phyloP scores from a whole-genome alignment of 192 early-diverging fungal species.

The Coemansia sp. region DNA sequence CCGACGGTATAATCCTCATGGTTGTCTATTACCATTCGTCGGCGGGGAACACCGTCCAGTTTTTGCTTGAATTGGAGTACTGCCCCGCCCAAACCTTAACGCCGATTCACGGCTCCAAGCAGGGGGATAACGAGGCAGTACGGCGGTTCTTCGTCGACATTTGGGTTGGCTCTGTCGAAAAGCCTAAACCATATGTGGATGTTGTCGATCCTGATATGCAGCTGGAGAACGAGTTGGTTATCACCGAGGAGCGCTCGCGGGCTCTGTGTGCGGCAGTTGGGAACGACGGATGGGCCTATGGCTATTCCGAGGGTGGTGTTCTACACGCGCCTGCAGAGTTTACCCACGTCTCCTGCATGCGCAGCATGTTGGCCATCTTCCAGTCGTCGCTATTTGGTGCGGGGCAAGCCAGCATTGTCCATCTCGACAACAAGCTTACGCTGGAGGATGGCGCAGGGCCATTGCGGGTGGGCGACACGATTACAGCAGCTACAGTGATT shows the following conservation, averaged over 20 bases:
- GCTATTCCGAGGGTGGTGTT: no score
- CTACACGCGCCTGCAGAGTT: no score
- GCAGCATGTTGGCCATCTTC: conserved; percentile 72
- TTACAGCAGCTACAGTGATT: conserved; percentile 64
- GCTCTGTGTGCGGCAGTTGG: no score
- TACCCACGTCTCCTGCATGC: conserved; percentile 74
- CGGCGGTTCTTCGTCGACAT: background rate
- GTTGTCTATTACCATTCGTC: background rate
- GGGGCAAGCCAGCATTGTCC: conserved; percentile 78
- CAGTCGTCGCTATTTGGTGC: conserved; percentile 82
- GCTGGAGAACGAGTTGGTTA: background rate
- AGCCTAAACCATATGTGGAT: conserved; percentile 1
- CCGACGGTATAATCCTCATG: background rate
- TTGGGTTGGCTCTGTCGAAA: conserved; percentile 1
- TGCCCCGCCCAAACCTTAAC: background rate
- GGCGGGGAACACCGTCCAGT: background rate
- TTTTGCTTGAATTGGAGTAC: background rate
- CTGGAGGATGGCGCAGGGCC: conserved; percentile 56
- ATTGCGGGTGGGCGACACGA: conserved; percentile 65
- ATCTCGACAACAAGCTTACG: conserved; percentile 79
- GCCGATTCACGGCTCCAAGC: background rate
- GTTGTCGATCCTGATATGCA: background rate
- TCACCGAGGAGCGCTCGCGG: no score
- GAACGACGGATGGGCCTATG: no score
- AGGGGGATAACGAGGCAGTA: background rate